Base-by-base conservation (phyloP, 2,329 filamentous ascomycete genomes). In the Capronia epimyces region DNA sequence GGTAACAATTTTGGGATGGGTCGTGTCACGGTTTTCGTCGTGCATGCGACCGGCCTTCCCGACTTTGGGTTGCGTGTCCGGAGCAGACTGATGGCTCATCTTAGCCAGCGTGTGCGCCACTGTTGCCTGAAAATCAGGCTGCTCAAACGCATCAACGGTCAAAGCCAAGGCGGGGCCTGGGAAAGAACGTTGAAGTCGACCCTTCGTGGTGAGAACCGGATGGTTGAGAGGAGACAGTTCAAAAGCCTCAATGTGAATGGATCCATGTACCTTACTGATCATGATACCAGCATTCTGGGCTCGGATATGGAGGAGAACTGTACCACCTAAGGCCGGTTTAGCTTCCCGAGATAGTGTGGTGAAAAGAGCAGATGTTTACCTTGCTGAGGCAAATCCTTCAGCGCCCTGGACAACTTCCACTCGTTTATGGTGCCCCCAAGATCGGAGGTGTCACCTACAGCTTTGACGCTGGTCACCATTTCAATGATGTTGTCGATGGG, bases 21-120 rank as follows among this genome's bases (percentile, higher is more conserved):
- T 65, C 0, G 76, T 76, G 16, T 82, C 77, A 3, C 77, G 69
- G 0, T 62, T 63, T 52, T 82, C 77, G 1, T 61, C 57, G 4
- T 67, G 61, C 3, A 56, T 43, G 7, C 56, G 51, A 0, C 63
- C 47, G 1, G 70, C 71, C 49, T 80, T 81, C 3, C 12, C 54
- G 0, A 63, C 60, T 27, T 65, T 61, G 0, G 66, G 62, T 40
- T 67, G 65, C 6, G 68, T 68, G 16, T 64, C 69, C 3, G 61
- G 53, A 8, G 52, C 66, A 18, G 57, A 18, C 50, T 74, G 67
- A 1, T 59, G 58, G 32, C 67, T 66, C 63, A 75, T 62, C 16
- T 64, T 67, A 0, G 65, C 56, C 1, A 74, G 53, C 4, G 62
- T 66, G 3, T 60, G 44, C 1, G 64, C 64, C 0, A 74, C 45